Percentiles rank a stretch among this genome's conserved stretches.
Conservation (phyloP, 2,329 filamentous ascomycete genomes). For the Penicillium olsonii region DNA sequence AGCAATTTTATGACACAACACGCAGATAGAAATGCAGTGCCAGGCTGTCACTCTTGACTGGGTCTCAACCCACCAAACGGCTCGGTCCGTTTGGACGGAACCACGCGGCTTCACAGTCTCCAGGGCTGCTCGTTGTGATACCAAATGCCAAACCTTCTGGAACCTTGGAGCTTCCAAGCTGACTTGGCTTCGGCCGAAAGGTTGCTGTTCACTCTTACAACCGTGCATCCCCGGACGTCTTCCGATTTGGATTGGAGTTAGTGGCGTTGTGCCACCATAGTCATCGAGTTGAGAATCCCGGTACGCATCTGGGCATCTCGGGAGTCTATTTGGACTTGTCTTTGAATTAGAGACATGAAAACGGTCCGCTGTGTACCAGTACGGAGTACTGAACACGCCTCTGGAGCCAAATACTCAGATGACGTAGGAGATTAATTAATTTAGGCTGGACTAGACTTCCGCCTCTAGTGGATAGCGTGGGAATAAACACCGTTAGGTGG, state of each 20-base stretch:
- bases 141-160: too few species aligned
- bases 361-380: neutral
- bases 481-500: neutral
- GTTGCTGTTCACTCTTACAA: neutral
- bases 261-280: slow-evolving; percentile 2
- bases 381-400: neutral
- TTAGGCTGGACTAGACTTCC: neutral
- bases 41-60: neutral
- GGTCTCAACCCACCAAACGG: slow-evolving; percentile 1
- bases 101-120: neutral
- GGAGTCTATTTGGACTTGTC: neutral
- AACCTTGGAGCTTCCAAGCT: neutral
- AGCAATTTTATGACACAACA: neutral
- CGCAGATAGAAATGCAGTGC: neutral
- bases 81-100: slow-evolving; percentile 9
- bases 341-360: neutral
- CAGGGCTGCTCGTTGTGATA: neutral
- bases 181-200: neutral
- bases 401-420: neutral
- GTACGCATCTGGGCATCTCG: neutral
- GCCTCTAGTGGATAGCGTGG: neutral
- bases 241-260: neutral
- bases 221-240: neutral
- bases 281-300: neutral
- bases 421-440: slow-evolving; percentile 1